Base-by-base conservation (phyloP, 352 stramenopile genomes). In the Pythium utonaiense region DNA sequence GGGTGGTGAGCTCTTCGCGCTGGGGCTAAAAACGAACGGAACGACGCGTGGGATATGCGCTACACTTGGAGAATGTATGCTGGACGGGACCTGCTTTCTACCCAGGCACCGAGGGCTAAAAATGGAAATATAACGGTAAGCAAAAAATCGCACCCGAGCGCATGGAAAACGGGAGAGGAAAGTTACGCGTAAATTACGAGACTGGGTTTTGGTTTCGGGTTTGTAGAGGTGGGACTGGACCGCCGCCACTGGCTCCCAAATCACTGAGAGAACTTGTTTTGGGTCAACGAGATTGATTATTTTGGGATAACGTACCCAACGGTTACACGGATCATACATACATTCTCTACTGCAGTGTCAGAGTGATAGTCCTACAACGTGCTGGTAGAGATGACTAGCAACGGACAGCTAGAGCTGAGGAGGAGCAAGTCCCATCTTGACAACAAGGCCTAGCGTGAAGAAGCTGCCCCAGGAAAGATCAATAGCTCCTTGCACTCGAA, bases 111-210 rank as follows among this genome's bases (percentile, higher is more conserved):
- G 34, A n/a, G 50, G 5, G 49, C 54, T 69, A 69, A 69, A 69
- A 64, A 57, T 69, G 52, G 62, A 69, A 69, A 64, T 31, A 59
- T 60, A 69, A 69, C 62, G 5, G 61, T 68, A 19, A 19, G 28
- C 44, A 44, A 21, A 44, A 24, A 17, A 44, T 44, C 22, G 3
- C 36, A 21, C 16, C 3, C 16, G 8, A 3, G 3, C 5, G 14
- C 16, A 17, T 14, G 36, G 17, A 6, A 21, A 44, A 33, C 28
- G 36, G 36, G 36, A 17, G 17, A 22, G 36, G 36, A 21, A 44
- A 6, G 21, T 44, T 44, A 44, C 36, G 16, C 36, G 36, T 44
- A 44, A 44, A 44, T 4, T 44, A 44, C 36, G 28, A 5, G 28
- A 33, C 28, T 33, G 28, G 28, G 28, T 33, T 33, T 33, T 33